Conservation (phyloP, 495 filamentous ascomycete species). For the Saxophila tyrrhenica region DNA sequence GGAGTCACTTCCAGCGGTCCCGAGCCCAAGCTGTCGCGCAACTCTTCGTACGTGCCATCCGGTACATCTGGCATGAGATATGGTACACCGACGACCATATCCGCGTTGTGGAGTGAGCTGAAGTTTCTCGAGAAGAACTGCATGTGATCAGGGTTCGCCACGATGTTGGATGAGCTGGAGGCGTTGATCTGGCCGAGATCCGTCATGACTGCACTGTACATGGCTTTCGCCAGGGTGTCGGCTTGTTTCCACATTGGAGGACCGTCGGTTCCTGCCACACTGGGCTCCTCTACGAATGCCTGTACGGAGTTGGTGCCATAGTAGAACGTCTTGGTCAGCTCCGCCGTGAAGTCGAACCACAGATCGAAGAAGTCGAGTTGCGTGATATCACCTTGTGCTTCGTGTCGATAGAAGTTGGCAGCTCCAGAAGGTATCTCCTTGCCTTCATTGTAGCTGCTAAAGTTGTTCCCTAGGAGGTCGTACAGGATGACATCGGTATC, state of each 20-base stretch:
- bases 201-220: conserved; percentile 24
- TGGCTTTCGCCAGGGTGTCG: conserved; percentile 22
- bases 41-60: not conserved
- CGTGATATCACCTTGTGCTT: not conserved
- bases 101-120: conserved; percentile 1
- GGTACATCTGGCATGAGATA: not conserved
- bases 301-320: not conserved
- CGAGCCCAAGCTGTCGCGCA: not conserved
- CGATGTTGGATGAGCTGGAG: conserved; percentile 19
- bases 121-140: conserved; percentile 20
- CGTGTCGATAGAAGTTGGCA: not conserved
- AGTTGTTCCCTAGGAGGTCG: conserved; percentile 1
- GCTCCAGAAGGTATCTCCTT: not conserved
- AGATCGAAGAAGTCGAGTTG: not conserved
- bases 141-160: conserved; percentile 17
- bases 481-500: not conserved
- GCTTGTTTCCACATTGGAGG: conserved; percentile 22
- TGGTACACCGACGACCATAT: not conserved
- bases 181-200: conserved; percentile 25
- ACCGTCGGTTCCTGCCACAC: not conserved
- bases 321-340: not conserved
- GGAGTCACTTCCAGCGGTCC: conserved; percentile 18
- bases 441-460: not conserved
- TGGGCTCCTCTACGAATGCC: not conserved
- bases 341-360: not conserved